Base-by-base conservation (phyloP, 192 early-diverging fungal species). In the Globomyces pollinis-pini region DNA sequence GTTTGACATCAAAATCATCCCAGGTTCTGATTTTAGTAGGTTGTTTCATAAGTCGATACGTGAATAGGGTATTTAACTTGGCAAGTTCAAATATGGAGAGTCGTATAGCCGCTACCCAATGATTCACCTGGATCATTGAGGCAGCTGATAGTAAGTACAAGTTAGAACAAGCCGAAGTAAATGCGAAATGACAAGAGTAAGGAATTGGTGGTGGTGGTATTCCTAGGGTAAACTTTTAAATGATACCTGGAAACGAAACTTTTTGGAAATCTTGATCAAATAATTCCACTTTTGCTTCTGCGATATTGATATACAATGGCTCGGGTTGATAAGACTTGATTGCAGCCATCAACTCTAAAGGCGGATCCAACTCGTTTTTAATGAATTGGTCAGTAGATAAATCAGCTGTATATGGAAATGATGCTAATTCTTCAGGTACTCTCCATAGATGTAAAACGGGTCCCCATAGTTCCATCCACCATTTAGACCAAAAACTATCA, bases 391-490 rank as follows among this genome's bases (percentile, higher is more conserved):
- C 59, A 26, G 67, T 53, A 6, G 58, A 45, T 15, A 55, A 62
- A 15, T 30, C 21, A 1, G 66, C 60, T 2, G 35, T 49, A 44
- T 67, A 68, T 1, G 61, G 43, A 16, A 68, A 20, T 16, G 26
- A 28, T 7, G 65, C 64, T 29, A 69, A 41, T 35, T 75, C 72
- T 5, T 76, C 74, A 12, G 68, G 64, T 1, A 74, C 70, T 8
- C 34, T 38, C 74, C 74, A 76, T 3, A 76, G 29, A 18, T 65
- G 57, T 2, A 76, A 57, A 7, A 47, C 55, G 6, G 72, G 70
- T 15, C 74, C 74, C 42, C 68, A 63, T 1, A 76, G 43, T 36
- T 76, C 74, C 33, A 59, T 64, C 74, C 74, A 75, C 61, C 59
- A 69, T 45, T 75, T 75, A 1, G 30, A 31, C 73, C 73, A 75